Evolutionary conservation across 345 rosid species (phyloP), one percentile per base, ranked within the genome.

Genomic region (Salix suchowensis): DNA sequence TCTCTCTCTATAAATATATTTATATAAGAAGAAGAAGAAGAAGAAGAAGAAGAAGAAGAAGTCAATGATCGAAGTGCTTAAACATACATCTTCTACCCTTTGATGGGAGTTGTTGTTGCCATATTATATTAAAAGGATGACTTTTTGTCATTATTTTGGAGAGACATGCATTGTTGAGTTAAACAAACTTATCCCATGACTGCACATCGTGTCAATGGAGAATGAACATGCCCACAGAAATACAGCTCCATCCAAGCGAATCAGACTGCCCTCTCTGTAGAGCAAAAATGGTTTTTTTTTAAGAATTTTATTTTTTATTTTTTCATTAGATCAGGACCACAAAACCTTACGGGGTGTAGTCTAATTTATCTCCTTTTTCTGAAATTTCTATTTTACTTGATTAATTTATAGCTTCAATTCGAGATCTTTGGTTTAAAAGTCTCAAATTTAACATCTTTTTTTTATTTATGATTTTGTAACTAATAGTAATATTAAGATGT

Each of bases 151-250:
- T 71, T 71, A n/a, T 50, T 36, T 71, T 1, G 58, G 64, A 30
- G 54, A 78, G 81, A 74, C 37, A 28, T 28, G 30, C 30, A 52
- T 67, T 69, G 32, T n/a, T 13, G 13, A 44, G 13, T 72, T 81
- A 77, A 86, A 83, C 75, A 76, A 79, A 44, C 67, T 83, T 79
- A 77, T 83, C 85, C 69, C 14, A 32, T 48, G n/a, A 79, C 34
- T 72, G 66, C 77, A 68, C 36, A 54, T 75, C 19, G 46, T 55
- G 84, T 55, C 83, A 44, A 62, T 64, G 74, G 70, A 77, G 79
- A 68, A 74, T 74, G 83, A 76, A 84, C 76, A 76, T 79, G 69
- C 26, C 60, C 26, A 54, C 77, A 48, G 55, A 69, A 58, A 64
- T 55, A 28, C 68, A 67, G 34, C 79, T 62, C 16, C 65, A 14